These are phyloP conservation scores for Termitomyces sp. DNA, from an alignment of 768 basidiomycete species.

Conservation along the genomic window DNA sequence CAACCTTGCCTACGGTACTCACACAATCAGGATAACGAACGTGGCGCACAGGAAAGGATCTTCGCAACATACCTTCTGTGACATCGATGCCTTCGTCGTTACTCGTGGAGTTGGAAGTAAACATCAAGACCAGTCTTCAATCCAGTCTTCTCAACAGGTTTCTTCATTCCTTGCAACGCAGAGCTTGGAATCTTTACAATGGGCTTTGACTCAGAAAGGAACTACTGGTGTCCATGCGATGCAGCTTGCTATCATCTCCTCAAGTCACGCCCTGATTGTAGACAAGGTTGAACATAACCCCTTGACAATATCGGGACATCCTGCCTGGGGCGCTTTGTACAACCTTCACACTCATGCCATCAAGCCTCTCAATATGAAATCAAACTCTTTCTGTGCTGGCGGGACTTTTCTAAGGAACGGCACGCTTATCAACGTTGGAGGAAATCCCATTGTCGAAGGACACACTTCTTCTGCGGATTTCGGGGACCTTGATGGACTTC, in stretches of 20 bases:
- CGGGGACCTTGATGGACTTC: conserved; percentile 69
- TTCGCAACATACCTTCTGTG: conserved; percentile 31
- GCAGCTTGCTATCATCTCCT: conserved; percentile 68
- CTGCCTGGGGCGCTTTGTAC: conserved; percentile 78
- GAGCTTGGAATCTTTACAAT: conserved; percentile 21
- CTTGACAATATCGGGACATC: conserved; percentile 64
- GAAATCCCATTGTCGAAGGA: conserved; percentile 69
- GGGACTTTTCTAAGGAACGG: conserved; percentile 76
- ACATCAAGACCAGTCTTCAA: neutral
- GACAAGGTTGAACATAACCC: conserved; percentile 90
- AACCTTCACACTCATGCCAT: conserved; percentile 60
- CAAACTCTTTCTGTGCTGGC: conserved; percentile 86
- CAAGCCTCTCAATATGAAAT: conserved; percentile 57
- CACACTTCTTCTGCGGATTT: conserved; percentile 68
- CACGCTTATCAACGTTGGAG: conserved; percentile 73
- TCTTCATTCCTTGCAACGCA: conserved; percentile 7
- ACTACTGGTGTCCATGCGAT: conserved; percentile 75
- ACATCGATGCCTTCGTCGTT: conserved; percentile 66
- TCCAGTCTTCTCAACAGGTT: neutral
- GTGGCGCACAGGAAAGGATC: conserved; percentile 36
- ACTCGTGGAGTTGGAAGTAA: conserved; percentile 32
- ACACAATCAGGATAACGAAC: conserved; percentile 63
- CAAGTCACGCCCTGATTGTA: conserved; percentile 64
- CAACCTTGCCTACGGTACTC: conserved; percentile 43
- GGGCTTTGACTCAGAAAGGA: conserved; percentile 62